Evolutionary conservation across 2,329 filamentous ascomycete genomes (phyloP).

Genomic region (Hortaea sp.): DNA sequence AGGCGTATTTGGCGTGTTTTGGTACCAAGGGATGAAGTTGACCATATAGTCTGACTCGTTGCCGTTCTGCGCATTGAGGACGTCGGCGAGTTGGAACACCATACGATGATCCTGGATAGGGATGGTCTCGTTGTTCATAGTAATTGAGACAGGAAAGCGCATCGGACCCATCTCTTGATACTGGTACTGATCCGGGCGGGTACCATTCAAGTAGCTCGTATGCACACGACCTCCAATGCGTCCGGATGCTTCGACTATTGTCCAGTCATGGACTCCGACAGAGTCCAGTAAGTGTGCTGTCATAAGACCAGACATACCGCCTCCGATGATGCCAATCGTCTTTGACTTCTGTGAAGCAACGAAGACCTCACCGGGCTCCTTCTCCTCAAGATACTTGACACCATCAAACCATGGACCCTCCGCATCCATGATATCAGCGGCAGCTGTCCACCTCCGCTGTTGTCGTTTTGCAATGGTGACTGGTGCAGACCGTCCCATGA

Average conservation of each 20-base stretch:
- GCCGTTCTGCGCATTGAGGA: slow-evolving; percentile 51
- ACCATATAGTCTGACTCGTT: slow-evolving; percentile 39
- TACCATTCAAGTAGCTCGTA: slow-evolving; percentile 52
- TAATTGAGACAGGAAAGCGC: slow-evolving; percentile 48
- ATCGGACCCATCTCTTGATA: slow-evolving; percentile 61
- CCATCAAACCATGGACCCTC: slow-evolving; percentile 58
- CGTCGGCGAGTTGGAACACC: slow-evolving; percentile 52
- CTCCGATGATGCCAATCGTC: slow-evolving; percentile 53
- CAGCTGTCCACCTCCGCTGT: slow-evolving; percentile 27
- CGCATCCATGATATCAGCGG: slow-evolving; percentile 41
- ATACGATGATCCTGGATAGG: slow-evolving; percentile 55
- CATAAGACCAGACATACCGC: slow-evolving; percentile 56
- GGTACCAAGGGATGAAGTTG: slow-evolving; percentile 55
- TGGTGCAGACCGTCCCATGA: slow-evolving; percentile 35
- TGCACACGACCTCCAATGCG: slow-evolving; percentile 55
- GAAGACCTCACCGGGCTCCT: slow-evolving; percentile 43
- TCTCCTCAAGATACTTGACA: slow-evolving; percentile 47
- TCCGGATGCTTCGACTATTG: slow-evolving; percentile 51
- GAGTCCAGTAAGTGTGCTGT: slow-evolving; percentile 41
- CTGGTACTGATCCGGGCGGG: slow-evolving; percentile 50
- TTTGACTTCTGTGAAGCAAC: slow-evolving; percentile 47
- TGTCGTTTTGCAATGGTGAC: slow-evolving; percentile 28
- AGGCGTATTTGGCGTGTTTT: slow-evolving; percentile 46
- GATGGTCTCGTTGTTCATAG: slow-evolving; percentile 44
- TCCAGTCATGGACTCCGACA: slow-evolving; percentile 50